Conservation (phyloP, 164 flowering plant genomes). For the Aristolochia fimbriata region DNA sequence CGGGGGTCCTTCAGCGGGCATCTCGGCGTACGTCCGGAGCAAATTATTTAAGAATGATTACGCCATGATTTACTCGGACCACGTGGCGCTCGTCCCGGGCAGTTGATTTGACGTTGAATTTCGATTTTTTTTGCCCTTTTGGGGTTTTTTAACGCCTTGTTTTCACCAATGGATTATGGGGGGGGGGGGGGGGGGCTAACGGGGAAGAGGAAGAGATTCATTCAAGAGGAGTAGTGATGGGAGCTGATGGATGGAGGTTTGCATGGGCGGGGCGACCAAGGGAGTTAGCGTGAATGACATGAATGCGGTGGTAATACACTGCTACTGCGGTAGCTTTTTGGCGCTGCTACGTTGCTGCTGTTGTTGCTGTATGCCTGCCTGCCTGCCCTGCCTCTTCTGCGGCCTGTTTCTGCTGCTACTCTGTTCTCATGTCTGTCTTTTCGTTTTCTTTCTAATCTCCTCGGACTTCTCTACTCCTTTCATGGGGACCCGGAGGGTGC, state of each 20-base stretch:
- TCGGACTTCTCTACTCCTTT: no score
- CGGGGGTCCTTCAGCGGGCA: no score
- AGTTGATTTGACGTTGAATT: no score
- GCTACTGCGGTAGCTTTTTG: no score
- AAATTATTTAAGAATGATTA: constrained; percentile 11
- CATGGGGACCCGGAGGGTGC: no score
- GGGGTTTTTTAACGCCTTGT: constrained; percentile 5
- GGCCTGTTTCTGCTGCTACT: neutral
- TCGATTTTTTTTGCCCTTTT: neutral
- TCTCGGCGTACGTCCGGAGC: no score
- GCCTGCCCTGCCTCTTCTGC: no score
- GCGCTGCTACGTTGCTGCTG: no score
- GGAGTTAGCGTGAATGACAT: neutral
- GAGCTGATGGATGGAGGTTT: neutral
- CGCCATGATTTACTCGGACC: constrained; percentile 5
- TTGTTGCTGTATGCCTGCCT: no score
- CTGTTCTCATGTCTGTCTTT: neutral
- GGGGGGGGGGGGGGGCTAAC: no score
- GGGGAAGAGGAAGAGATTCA: no score
- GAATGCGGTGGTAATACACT: neutral
- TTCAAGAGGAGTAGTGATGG: no score
- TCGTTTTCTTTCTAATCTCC: neutral
- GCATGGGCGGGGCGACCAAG: constrained; percentile 7
- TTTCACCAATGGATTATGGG: constrained; percentile 2
- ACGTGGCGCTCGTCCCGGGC: neutral